Base-by-base conservation (phyloP, 345 rosid genomes). In the Gossypium longicalyx region DNA sequence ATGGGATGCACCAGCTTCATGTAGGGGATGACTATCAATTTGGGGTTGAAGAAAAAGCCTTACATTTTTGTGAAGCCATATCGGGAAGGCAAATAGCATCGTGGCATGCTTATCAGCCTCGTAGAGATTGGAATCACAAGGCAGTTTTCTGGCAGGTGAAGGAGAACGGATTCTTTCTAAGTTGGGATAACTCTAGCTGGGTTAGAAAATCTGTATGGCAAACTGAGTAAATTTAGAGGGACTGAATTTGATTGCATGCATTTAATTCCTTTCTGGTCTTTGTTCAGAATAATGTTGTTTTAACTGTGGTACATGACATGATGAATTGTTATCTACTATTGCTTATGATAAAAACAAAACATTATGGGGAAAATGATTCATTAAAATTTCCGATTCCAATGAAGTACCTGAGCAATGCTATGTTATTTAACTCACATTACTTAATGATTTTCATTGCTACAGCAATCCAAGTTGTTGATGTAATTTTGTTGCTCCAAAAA, bases 151-250 rank as follows among this genome's bases (percentile, higher is more conserved):
- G 80, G 80, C 47, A 20, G 43, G 73, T 80, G 9, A 77, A 64
- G 54, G 51, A 48, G 6, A 53, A 56, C 0, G 83, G 80, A 9
- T 54, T 80, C 63, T 80, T 69, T 15, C 73, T 74, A 16, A 74
- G 83, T 52, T 77, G 78, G 78, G 83, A 80, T 71, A 80, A 80
- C 48, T 69, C 73, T 38, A 73, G 17, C 13, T 77, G 83, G 83
- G 72, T 74, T 34, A 77, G 8, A 38, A 77, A 64, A 74, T 53
- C 76, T 34, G 56, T 2, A 9, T 80, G 83, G 83, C 73, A 63
- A 64, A 63, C 73, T 13, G 83, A 77, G 25, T 80, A 80, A 19
- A 16, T 62, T 49, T 60, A 2, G 34, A 7, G 23, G 3, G 10
- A 17, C 7, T 58, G 16, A 4, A 5, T 61, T 15, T 27, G 10